Percentiles rank a stretch among this genome's conserved stretches.
Conservation (phyloP, 2,329 filamentous ascomycete species). For the Botrytis byssoidea region DNA sequence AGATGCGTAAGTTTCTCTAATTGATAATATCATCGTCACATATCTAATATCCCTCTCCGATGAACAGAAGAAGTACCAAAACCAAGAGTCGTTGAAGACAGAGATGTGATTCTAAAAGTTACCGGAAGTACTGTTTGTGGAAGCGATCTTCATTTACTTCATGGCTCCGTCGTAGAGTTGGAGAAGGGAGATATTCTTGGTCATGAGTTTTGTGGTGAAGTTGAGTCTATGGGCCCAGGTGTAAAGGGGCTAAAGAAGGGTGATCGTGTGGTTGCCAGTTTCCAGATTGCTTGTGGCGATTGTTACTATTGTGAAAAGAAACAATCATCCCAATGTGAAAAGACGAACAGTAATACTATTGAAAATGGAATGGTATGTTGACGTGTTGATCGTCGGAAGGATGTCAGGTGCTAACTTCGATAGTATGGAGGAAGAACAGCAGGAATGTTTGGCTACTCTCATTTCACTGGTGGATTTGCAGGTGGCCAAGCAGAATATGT, state of each 20-base stretch:
- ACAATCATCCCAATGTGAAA: constrained; percentile 75
- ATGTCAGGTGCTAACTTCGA: neutral
- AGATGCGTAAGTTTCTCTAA: constrained; percentile 51
- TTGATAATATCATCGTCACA: constrained; percentile 4
- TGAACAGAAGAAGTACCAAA: constrained; percentile 60
- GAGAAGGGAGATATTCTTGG: constrained; percentile 54
- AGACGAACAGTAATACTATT: constrained; percentile 71
- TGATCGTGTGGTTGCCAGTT: constrained; percentile 76
- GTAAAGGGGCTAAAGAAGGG: constrained; percentile 57
- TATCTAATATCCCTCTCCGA: neutral
- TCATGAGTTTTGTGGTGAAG: constrained; percentile 53
- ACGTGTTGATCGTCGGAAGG: neutral
- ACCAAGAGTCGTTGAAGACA: constrained; percentile 69
- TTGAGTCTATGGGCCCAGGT: constrained; percentile 49
- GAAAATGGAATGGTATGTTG: constrained; percentile 59
- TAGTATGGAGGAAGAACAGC: constrained; percentile 71
- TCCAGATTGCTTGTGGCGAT: constrained; percentile 73
- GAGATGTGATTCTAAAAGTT: constrained; percentile 78
- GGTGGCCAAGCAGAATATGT: constrained; percentile 88
- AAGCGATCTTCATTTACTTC: constrained; percentile 41
- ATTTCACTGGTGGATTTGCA: constrained; percentile 83
- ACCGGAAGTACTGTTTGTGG: constrained; percentile 46
- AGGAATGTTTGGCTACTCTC: constrained; percentile 71
- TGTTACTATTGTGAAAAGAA: constrained; percentile 81
- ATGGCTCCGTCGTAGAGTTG: constrained; percentile 45